Evolutionary conservation across 1,284 basidiomycete species (phyloP).

Genomic region (Microbotryum scabiosae): DNA sequence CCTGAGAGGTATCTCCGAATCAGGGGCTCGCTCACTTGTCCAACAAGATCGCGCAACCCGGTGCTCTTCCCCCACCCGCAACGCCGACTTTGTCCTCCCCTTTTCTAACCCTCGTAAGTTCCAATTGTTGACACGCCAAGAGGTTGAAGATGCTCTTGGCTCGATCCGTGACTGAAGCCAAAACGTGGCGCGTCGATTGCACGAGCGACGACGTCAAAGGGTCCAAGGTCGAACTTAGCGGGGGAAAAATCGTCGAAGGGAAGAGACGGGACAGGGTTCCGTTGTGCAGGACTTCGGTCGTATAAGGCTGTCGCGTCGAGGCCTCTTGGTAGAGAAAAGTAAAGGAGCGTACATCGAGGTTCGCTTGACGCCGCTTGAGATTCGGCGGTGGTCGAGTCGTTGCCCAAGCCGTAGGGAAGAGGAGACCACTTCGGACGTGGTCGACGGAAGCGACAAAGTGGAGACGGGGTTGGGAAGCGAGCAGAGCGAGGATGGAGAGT

Average conservation of each 20-base stretch:
- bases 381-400: slow-evolving; percentile 31
- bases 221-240: slow-evolving; percentile 41
- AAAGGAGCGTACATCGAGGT: slow-evolving; percentile 50
- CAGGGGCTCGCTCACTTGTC: not conserved
- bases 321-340: slow-evolving; percentile 81
- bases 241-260: slow-evolving; percentile 40
- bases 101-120: slow-evolving; percentile 1
- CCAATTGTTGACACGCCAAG: slow-evolving; percentile 17
- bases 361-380: not conserved
- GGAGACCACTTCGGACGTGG: slow-evolving; percentile 66
- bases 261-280: slow-evolving; percentile 28
- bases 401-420: slow-evolving; percentile 49
- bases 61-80: slow-evolving; percentile 8
- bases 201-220: slow-evolving; percentile 19
- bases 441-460: slow-evolving; percentile 76
- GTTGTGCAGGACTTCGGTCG: slow-evolving; percentile 49
- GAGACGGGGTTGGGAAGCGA: slow-evolving; percentile 62
- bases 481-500: slow-evolving; percentile 55
- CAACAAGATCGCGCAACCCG: slow-evolving; percentile 21
- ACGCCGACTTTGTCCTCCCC: slow-evolving; percentile 13
- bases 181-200: slow-evolving; percentile 17
- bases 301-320: slow-evolving; percentile 72
- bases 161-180: slow-evolving; percentile 54
- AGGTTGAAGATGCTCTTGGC: slow-evolving; percentile 46
- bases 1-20: no score